phyloP scores from a whole-genome alignment of 2,329 filamentous ascomycete species.

The Scorias spongiosa region DNA sequence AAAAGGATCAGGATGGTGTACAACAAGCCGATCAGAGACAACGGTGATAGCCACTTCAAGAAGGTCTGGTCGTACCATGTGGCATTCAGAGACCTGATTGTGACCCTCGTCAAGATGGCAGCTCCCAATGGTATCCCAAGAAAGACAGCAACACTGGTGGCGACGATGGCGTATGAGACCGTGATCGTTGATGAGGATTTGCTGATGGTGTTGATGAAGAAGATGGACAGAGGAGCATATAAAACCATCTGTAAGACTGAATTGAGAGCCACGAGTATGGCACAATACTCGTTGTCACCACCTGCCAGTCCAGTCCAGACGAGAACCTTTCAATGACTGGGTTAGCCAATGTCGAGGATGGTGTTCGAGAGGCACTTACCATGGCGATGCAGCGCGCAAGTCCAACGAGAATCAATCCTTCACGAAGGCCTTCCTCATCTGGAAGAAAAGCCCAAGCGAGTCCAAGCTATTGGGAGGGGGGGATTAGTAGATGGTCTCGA shows the following conservation, averaged over 20 bases:
- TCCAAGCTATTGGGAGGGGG: conserved; percentile 12
- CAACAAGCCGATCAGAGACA: conserved; percentile 66
- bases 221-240: conserved; percentile 31
- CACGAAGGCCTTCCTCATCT: conserved; percentile 31
- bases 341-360: not conserved
- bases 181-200: conserved; percentile 11
- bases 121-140: conserved; percentile 67
- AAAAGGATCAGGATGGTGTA: conserved; percentile 83
- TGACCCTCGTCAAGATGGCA: conserved; percentile 59
- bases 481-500: not conserved
- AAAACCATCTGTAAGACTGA: conserved; percentile 33
- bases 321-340: conserved; percentile 30
- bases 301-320: conserved; percentile 69
- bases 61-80: conserved; percentile 55
- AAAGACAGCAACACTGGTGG: conserved; percentile 70
- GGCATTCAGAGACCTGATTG: conserved; percentile 40
- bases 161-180: conserved; percentile 51
- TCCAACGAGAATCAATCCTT: conserved; percentile 66
- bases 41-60: conserved; percentile 53
- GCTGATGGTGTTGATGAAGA: conserved; percentile 48
- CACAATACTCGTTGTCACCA: conserved; percentile 70
- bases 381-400: conserved; percentile 80
- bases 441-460: conserved; percentile 50
- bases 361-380: conserved; percentile 39
- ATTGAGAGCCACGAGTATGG: conserved; percentile 37